phyloP scores from a whole-genome alignment of 768 basidiomycete genomes.

The Boletus vinaceobasis region DNA sequence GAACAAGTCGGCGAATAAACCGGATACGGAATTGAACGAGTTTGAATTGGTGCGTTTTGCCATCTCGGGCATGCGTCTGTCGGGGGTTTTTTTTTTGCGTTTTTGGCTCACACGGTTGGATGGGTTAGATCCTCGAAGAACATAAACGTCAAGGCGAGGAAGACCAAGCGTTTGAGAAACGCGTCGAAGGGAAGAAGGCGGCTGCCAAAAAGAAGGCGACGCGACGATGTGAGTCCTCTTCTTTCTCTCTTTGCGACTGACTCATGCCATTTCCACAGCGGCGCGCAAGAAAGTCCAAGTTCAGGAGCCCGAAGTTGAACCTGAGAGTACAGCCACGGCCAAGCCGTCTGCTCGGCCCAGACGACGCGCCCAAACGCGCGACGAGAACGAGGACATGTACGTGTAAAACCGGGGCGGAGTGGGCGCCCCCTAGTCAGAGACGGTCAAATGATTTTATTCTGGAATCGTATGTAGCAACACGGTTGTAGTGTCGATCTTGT shows the following conservation, averaged over 20 bases:
- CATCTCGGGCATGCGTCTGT: no score
- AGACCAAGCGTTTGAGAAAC: constrained; percentile 86
- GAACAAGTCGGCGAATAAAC: constrained; percentile 90
- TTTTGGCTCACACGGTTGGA: neutral
- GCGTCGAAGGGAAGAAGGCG: constrained; percentile 77
- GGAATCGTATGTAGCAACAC: constrained; percentile 8
- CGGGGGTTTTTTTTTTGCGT: neutral
- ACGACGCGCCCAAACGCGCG: constrained; percentile 6
- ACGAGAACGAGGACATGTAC: constrained; percentile 23
- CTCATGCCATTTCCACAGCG: constrained; percentile 17
- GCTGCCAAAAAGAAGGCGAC: constrained; percentile 75
- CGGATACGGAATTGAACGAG: constrained; percentile 90
- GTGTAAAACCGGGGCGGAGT: constrained; percentile 2
- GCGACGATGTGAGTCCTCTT: constrained; percentile 35
- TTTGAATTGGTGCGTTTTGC: constrained; percentile 67
- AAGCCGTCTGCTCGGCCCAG: constrained; percentile 4
- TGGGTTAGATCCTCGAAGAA: constrained; percentile 73
- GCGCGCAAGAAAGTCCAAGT: constrained; percentile 29
- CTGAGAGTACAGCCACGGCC: neutral
- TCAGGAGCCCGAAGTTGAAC: constrained; percentile 18
- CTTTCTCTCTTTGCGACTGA: neutral
- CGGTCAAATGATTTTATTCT: neutral
- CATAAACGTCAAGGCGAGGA: constrained; percentile 83
- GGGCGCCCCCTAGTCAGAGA: neutral
- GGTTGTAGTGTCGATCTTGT: constrained; percentile 4